Evolutionary conservation across 306 rosid species (phyloP).

Genomic region (Lablab purpureus): DNA sequence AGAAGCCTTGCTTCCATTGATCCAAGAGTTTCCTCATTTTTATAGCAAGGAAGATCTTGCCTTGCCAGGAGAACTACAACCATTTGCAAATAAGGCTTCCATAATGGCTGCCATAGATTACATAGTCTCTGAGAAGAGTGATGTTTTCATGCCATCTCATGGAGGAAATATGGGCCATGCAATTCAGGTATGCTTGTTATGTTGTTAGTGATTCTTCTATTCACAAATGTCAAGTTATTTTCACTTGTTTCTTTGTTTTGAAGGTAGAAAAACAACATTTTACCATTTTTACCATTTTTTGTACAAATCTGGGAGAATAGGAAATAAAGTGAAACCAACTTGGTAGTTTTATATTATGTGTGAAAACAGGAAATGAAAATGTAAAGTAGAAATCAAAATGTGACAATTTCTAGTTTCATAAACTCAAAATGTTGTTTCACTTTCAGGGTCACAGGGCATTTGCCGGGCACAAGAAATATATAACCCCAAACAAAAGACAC

Average conservation of each 20-base stretch:
- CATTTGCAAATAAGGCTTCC: constrained; percentile 78
- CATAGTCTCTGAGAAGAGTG: constrained; percentile 84
- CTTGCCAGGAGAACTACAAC: constrained; percentile 74
- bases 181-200: constrained; percentile 68
- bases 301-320: background rate
- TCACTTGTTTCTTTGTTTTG: background rate
- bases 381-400: background rate
- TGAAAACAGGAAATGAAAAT: background rate
- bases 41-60: constrained; percentile 88
- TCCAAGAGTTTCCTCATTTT: constrained; percentile 68
- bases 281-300: background rate
- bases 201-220: background rate
- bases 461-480: constrained; percentile 89
- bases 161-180: constrained; percentile 99
- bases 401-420: constrained; percentile 28
- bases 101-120: constrained; percentile 96
- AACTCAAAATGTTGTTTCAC: constrained; percentile 28
- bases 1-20: constrained; percentile 81
- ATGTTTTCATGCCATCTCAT: constrained; percentile 98
- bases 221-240: background rate
- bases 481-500: constrained; percentile 96
- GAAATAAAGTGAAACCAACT: background rate
- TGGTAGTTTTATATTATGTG: background rate
- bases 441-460: constrained; percentile 89
- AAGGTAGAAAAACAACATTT: background rate